These are phyloP conservation scores for Cicer yamashitae DNA, from an alignment of 306 rosid genomes.

Conservation along the genomic window DNA sequence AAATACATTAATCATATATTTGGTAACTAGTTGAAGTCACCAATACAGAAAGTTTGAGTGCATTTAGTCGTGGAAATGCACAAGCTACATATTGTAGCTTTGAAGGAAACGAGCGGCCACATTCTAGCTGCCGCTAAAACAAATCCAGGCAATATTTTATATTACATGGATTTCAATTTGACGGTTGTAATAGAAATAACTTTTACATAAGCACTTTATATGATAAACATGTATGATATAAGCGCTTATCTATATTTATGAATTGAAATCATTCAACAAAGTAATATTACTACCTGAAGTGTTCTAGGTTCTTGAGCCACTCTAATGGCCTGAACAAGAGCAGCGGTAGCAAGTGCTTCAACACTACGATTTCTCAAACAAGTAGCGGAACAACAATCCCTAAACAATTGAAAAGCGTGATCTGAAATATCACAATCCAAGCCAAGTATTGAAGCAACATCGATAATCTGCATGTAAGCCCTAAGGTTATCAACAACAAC, in stretches of 20 bases:
- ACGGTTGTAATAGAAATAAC: neutral
- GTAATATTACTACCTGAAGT: slow-evolving; percentile 62
- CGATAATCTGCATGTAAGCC: slow-evolving; percentile 98
- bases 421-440: slow-evolving; percentile 85
- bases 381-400: slow-evolving; percentile 98
- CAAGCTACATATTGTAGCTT: no score
- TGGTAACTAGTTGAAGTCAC: no score
- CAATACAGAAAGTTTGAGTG: no score
- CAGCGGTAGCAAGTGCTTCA: slow-evolving; percentile 98
- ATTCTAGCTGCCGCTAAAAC: no score
- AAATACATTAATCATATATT: no score
- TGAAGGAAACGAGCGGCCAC: no score
- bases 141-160: no score
- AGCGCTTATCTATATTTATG: neutral
- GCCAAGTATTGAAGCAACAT: slow-evolving; percentile 85
- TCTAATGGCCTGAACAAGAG: slow-evolving; percentile 93
- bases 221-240: neutral
- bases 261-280: neutral
- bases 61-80: no score
- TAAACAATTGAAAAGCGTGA: slow-evolving; percentile 86
- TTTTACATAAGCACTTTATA: neutral
- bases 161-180: no score
- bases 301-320: slow-evolving; percentile 98
- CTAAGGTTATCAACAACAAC: slow-evolving; percentile 88
- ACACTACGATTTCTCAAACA: slow-evolving; percentile 95